Evolutionary conservation across 2,329 filamentous ascomycete species (phyloP), one percentile per base, ranked within the genome.

Genomic region (Paraphaeosphaeria minitans): DNA sequence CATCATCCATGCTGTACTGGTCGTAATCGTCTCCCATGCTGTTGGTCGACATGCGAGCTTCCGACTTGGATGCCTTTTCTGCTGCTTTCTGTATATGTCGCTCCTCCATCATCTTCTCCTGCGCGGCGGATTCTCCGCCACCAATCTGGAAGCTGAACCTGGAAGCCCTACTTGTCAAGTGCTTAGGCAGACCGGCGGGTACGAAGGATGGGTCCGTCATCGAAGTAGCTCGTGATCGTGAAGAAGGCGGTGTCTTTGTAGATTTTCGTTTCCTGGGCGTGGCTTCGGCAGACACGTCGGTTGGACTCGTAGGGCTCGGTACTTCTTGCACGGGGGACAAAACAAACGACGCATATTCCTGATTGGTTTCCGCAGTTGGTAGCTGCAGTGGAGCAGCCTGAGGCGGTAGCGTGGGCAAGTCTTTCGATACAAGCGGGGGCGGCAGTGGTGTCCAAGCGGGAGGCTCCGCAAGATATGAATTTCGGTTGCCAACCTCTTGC

Each of bases 131-230:
- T 14, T 89, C 89, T 6, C 86, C 86, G 5, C 88, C 89, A 16
- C 88, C 85, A 82, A 93, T 91, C 68, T 93, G 90, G 68, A 94
- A 94, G 67, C 90, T 93, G 71, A 94, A 93, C 14, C 91, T 82
- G 0, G 89, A 92, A 0, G 90, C 91, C 12, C 88, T 91, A 72
- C 90, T 93, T 3, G 75, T 77, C 47, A 80, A 72, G 62, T 82
- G 80, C 47, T 78, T 75, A 4, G 79, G 80, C 12, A 78, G 58
- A 13, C 75, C 75, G 21, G 73, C 73, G 19, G 75, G 70, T 31
- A 71, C 66, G 46, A 74, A 77, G 1, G 70, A 68, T 8, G 73
- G 69, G 51, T 78, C 75, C 14, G 71, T 72, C 19, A 75, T 64
- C 1, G 76, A 78, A 7, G 75, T 72, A 6, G 75, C 74, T 61